These are phyloP conservation scores for Escovopsis weberi DNA, from an alignment of 2,329 filamentous ascomycete genomes.

Conservation along the genomic window DNA sequence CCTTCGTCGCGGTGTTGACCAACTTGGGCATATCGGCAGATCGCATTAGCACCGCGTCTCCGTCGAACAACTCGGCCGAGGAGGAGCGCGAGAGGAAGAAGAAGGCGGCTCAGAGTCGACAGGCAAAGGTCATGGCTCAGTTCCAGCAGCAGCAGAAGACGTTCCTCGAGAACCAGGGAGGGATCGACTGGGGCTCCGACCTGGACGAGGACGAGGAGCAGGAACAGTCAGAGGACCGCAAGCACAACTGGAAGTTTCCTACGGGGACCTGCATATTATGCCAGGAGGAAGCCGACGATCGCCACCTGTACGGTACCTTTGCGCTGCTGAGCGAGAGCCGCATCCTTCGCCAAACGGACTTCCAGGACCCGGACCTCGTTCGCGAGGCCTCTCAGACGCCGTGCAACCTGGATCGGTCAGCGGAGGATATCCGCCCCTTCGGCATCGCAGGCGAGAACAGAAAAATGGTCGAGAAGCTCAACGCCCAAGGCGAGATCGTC, in stretches of 20 bases:
- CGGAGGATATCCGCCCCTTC: conserved; percentile 73
- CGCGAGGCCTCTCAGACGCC: conserved; percentile 70
- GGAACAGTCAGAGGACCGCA: conserved; percentile 46
- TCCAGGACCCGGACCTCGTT: conserved; percentile 69
- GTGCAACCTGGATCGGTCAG: conserved; percentile 67
- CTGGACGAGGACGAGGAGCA: conserved; percentile 56
- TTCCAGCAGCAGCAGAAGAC: conserved; percentile 96
- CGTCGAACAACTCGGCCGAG: conserved; percentile 52
- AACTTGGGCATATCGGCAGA: conserved; percentile 56
- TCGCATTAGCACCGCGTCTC: conserved; percentile 66
- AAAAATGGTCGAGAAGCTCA: conserved; percentile 60
- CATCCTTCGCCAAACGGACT: conserved; percentile 74
- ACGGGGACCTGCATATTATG: conserved; percentile 89
- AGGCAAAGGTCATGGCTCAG: conserved; percentile 91
- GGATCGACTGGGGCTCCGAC: conserved; percentile 71
- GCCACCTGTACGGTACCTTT: conserved; percentile 82
- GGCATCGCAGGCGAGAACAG: conserved; percentile 82
- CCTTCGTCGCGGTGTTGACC: conserved; percentile 55
- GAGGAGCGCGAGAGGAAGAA: conserved; percentile 76
- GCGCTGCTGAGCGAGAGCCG: conserved; percentile 75
- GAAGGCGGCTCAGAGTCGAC: conserved; percentile 74
- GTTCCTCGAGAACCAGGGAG: conserved; percentile 80
- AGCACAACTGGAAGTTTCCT: conserved; percentile 69
- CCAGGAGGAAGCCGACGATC: conserved; percentile 89
- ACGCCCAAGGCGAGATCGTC: conserved; percentile 55